These are phyloP conservation scores for Diaporthe sp. DNA, from an alignment of 2,329 filamentous ascomycete species.

Conservation along the genomic window DNA sequence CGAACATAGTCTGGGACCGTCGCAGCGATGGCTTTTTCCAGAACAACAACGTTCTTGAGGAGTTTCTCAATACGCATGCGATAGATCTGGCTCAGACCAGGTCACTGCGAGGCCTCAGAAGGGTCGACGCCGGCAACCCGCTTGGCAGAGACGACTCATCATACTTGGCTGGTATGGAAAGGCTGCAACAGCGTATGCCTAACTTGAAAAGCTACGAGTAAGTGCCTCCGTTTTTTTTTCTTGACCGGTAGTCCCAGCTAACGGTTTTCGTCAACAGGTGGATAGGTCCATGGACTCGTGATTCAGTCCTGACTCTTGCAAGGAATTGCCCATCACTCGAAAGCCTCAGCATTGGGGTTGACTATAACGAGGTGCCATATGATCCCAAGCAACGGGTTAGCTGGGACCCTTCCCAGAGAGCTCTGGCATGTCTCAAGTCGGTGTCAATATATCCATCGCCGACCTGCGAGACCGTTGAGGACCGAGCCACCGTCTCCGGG, in stretches of 20 bases:
- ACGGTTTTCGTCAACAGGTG: not conserved
- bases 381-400: not conserved
- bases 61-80: not conserved
- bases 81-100: not conserved
- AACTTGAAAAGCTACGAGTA: conserved; percentile 21
- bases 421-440: conserved; percentile 6
- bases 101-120: conserved; percentile 7
- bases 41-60: not conserved
- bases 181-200: not conserved
- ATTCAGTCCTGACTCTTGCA: not conserved
- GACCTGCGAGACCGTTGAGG: conserved; percentile 4
- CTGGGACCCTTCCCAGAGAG: not conserved
- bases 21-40: conserved; percentile 11
- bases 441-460: not conserved
- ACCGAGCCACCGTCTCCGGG: conserved; percentile 3
- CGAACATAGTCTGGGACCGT: conserved; percentile 14
- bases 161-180: conserved; percentile 1
- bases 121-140: not conserved
- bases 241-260: not conserved
- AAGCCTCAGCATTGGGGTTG: not conserved
- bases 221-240: not conserved
- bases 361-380: not conserved
- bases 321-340: conserved; percentile 22
- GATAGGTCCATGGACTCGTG: not conserved
- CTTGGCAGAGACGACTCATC: not conserved